Evolutionary conservation across 352 stramenopile species (phyloP).

Genomic region (Phytophthora europaea): DNA sequence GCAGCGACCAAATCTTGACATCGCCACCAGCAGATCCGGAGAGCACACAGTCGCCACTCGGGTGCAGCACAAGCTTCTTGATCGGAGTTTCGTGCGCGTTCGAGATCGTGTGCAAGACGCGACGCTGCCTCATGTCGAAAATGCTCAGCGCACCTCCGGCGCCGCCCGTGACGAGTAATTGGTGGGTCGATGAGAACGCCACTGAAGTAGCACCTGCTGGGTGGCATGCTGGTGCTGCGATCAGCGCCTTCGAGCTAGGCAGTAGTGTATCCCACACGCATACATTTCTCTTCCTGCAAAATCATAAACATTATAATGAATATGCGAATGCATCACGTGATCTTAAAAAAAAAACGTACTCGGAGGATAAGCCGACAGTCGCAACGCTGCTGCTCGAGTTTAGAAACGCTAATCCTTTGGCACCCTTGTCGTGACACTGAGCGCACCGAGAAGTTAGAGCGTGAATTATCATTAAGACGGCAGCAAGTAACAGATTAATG

Average conservation of each 20-base stretch:
- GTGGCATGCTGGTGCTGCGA: slow-evolving; percentile 80
- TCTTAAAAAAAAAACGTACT: slow-evolving; percentile 50
- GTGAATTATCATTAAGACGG: not conserved
- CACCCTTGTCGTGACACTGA: slow-evolving; percentile 89
- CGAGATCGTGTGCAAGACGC: slow-evolving; percentile 86
- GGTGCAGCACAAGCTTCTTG: slow-evolving; percentile 83
- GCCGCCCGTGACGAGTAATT: slow-evolving; percentile 87
- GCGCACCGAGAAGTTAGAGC: slow-evolving; percentile 10
- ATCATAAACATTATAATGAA: slow-evolving; percentile 12
- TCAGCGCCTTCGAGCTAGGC: slow-evolving; percentile 73
- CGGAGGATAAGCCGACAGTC: slow-evolving; percentile 76
- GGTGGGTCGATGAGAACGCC: slow-evolving; percentile 80
- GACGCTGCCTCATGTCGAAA: slow-evolving; percentile 89
- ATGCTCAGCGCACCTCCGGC: slow-evolving; percentile 83
- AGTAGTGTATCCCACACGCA: slow-evolving; percentile 90
- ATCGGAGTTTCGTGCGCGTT: slow-evolving; percentile 89
- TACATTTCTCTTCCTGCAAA: slow-evolving; percentile 78
- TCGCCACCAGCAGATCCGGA: slow-evolving; percentile 86
- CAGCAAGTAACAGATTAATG: not conserved
- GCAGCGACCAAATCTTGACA: slow-evolving; percentile 91
- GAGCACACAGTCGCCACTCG: slow-evolving; percentile 82
- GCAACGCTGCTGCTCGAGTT: slow-evolving; percentile 84
- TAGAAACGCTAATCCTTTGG: slow-evolving; percentile 79
- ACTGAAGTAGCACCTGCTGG: slow-evolving; percentile 78
- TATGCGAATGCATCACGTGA: not conserved